Evolutionary conservation across 345 rosid species (phyloP).

Genomic region (Trapa incisa): DNA sequence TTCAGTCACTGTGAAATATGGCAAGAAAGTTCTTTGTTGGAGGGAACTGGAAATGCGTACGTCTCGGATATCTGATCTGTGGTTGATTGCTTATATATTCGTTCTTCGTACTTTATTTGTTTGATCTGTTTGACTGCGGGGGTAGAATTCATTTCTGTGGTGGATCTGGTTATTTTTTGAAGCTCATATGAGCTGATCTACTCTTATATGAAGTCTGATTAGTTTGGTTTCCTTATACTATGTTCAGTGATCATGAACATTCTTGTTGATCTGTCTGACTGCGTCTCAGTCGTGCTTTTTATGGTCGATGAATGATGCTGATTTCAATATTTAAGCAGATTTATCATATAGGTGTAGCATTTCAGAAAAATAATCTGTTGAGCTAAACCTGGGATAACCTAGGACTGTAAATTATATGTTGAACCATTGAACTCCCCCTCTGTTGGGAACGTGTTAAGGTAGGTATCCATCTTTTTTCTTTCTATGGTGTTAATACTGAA

Average conservation of each 20-base stretch:
- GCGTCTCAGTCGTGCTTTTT: no score
- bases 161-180: not conserved
- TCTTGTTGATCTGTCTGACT: not conserved
- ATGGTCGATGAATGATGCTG: no score
- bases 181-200: not conserved
- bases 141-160: not conserved
- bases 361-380: not conserved
- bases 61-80: slow-evolving; percentile 10
- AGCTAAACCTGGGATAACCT: not conserved
- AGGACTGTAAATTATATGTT: not conserved
- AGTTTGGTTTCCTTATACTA: not conserved
- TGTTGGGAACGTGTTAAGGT: no score
- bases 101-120: no score
- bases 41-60: slow-evolving; percentile 99
- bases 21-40: slow-evolving; percentile 83
- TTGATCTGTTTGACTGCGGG: not conserved
- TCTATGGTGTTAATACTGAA: no score
- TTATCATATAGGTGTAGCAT: no score
- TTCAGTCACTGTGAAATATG: slow-evolving; percentile 25
- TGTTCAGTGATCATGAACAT: not conserved
- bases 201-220: not conserved
- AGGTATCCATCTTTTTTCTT: no score
- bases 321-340: no score
- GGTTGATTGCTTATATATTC: slow-evolving; percentile 4
- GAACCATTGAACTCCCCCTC: not conserved